phyloP scores from a whole-genome alignment of 805 yeast species.

The Candida fluviatilis region DNA sequence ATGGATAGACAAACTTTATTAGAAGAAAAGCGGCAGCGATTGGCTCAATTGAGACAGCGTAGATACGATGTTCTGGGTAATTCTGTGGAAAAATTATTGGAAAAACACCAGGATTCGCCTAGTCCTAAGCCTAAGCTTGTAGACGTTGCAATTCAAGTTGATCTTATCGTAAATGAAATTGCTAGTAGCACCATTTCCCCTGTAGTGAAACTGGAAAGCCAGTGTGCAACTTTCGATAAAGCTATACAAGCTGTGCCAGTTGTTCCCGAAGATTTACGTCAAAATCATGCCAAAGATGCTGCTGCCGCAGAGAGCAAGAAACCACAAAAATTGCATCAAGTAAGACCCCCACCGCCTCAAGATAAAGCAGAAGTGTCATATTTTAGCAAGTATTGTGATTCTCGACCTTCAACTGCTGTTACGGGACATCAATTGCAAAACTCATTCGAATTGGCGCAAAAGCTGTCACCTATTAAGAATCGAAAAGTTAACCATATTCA shows the following conservation, averaged over 20 bases:
- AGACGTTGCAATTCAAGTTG: constrained; percentile 7
- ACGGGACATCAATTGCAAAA: not conserved
- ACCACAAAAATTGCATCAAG: not conserved
- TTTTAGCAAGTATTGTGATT: not conserved
- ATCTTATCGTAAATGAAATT: not conserved
- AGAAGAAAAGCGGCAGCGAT: constrained; percentile 37
- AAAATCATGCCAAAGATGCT: not conserved
- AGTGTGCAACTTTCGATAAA: constrained; percentile 16
- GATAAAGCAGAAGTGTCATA: not conserved
- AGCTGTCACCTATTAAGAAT: not conserved
- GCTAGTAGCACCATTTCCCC: not conserved
- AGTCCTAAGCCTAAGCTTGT: constrained; percentile 2
- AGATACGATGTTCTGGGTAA: constrained; percentile 6
- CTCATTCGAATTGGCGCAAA: not conserved
- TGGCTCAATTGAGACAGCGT: constrained; percentile 21
- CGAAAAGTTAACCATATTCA: not conserved
- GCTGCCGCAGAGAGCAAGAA: not conserved
- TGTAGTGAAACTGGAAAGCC: not conserved
- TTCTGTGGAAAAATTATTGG: constrained; percentile 1
- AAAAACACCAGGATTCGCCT: constrained; percentile 3
- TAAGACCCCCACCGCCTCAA: not conserved
- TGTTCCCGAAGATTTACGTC: constrained; percentile 1
- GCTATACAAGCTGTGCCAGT: constrained; percentile 15
- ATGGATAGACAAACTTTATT: constrained; percentile 36
- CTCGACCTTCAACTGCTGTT: too few relatives aligned